Percentiles rank a stretch among this genome's conserved stretches.
Conservation (phyloP, 768 basidiomycete species). For the Tephrocybe rancida region DNA sequence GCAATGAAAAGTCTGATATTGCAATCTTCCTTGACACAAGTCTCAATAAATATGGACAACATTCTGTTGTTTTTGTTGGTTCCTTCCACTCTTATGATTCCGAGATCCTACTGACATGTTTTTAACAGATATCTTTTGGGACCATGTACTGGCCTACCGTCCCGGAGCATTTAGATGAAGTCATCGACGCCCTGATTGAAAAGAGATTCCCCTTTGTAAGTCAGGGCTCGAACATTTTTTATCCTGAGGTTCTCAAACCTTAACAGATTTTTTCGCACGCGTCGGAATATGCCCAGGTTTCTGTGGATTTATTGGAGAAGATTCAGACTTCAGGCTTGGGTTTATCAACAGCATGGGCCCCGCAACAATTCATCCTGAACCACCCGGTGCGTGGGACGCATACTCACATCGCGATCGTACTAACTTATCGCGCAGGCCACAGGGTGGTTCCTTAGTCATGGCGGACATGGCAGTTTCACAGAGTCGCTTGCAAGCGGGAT, state of each 20-base stretch:
- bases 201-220: slow-evolving; percentile 19
- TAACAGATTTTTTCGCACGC: slow-evolving; percentile 18
- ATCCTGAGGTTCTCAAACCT: not conserved
- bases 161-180: slow-evolving; percentile 6
- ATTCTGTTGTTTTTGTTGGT: slow-evolving; percentile 23
- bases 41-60: slow-evolving; percentile 13
- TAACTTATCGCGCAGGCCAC: no score
- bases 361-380: slow-evolving; percentile 23
- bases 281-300: slow-evolving; percentile 15
- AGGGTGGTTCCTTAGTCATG: slow-evolving; percentile 24
- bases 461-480: slow-evolving; percentile 23
- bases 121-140: slow-evolving; percentile 14
- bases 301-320: slow-evolving; percentile 8
- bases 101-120: not conserved
- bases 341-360: slow-evolving; percentile 19
- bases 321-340: slow-evolving; percentile 17
- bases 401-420: no score
- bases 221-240: not conserved
- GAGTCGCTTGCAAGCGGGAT: slow-evolving; percentile 22
- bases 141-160: slow-evolving; percentile 18
- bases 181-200: slow-evolving; percentile 18
- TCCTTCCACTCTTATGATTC: not conserved
- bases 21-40: slow-evolving; percentile 14
- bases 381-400: slow-evolving; percentile 14
- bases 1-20: slow-evolving; percentile 4